A percentile compares a stretch with the other conserved stretches of the same genome.
Conservation (phyloP, 352 stramenopile genomes). For the Globisporangium iwayamae region DNA sequence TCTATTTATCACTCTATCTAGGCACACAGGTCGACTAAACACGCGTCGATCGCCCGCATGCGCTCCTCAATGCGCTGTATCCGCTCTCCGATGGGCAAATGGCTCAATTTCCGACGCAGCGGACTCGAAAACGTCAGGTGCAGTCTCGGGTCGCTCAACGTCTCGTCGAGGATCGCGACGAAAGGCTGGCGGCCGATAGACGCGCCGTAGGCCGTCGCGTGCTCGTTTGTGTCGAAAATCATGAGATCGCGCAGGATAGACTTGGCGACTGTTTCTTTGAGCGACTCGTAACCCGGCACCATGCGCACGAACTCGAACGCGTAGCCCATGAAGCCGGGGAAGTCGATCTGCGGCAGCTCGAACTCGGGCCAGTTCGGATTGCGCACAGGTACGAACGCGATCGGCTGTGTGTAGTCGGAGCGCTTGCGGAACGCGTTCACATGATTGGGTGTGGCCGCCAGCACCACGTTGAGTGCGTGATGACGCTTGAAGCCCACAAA, state of each 20-base stretch:
- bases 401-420: conserved; percentile 42
- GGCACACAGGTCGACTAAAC: conserved; percentile 18
- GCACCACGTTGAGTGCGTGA: conserved; percentile 57
- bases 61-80: conserved; percentile 30
- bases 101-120: conserved; percentile 37
- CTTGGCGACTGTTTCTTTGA: conserved; percentile 66
- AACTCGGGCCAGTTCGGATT: conserved; percentile 72
- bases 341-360: conserved; percentile 31
- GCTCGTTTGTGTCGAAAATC: conserved; percentile 57
- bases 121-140: conserved; percentile 59
- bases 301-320: conserved; percentile 65
- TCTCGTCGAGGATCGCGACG: conserved; percentile 36
- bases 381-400: conserved; percentile 66
- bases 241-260: conserved; percentile 76
- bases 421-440: conserved; percentile 57
- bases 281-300: conserved; percentile 46
- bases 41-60: conserved; percentile 40
- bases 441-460: conserved; percentile 51
- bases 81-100: conserved; percentile 40
- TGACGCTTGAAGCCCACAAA: conserved; percentile 59
- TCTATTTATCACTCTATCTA: too few relatives aligned
- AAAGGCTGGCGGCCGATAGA: conserved; percentile 38
- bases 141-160: conserved; percentile 10
- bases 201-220: conserved; percentile 40
- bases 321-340: conserved; percentile 65